Base-by-base conservation (phyloP, 1,284 basidiomycete species). In the Boletus semigastroideus region DNA sequence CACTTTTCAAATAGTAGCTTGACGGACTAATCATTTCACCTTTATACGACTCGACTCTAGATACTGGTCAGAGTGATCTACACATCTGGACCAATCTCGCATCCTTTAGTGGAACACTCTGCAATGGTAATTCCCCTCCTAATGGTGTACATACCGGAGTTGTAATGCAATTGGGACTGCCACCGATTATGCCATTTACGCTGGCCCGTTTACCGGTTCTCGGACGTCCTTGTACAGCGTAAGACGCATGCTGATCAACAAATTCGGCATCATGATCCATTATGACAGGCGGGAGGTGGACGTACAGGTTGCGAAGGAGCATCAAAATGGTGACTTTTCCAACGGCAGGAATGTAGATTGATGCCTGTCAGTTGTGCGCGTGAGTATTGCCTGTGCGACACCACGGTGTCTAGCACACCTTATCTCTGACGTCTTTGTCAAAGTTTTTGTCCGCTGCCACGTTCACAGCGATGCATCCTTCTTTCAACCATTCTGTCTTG, bases 361-460 rank as follows among this genome's bases (percentile, higher is more conserved):
- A 92, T 12, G 92, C 92, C 92, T 94, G 58, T 46, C 13, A 43
- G 22, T 30, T 19, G 22, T 40, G 33, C 10, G 42, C n/a, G 55
- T 65, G 59, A 57, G 59, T 61, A 28, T 41, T n/a, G 38, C 27
- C 36, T 33, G 10, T 5, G 39, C 1, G 19, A 11, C 36, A 25
- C 1, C 11, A 14, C 14, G 3, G 37, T 39, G 30, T 36, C n/a
- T 45, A 40, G 60, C 77, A 56, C 59, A 91, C 93, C 78, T 94
- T 92, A 44, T 95, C 92, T 58, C 93, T 80, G 17, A 98, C 89
- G 66, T 97, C 89, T 55, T 84, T 84, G 68, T 97, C 93, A 67
- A 98, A 99, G 72, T 99, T 99, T 78, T 96, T 98, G 65, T 97
- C 94, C 5, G 90, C 87, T 25, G 93, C 89, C 43, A 99, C 92